Evolutionary conservation across 306 rosid genomes (phyloP).

Genomic region (Begonia loranthoides): DNA sequence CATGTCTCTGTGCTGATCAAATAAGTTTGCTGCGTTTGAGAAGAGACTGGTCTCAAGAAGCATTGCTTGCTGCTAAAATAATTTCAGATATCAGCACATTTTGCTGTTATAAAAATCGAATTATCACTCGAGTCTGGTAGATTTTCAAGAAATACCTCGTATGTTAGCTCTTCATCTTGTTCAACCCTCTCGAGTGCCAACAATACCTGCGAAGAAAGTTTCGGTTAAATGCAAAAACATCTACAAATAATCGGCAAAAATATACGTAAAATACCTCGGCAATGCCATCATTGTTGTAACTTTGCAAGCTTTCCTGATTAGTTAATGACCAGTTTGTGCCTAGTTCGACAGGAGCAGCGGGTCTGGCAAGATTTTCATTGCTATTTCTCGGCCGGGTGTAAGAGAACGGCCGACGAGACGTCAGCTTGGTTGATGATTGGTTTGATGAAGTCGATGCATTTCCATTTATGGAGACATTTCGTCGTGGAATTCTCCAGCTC

Average conservation of each 20-base stretch:
- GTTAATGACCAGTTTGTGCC: slow-evolving; percentile 23
- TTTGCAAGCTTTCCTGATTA: slow-evolving; percentile 32
- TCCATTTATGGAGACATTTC: slow-evolving; percentile 20
- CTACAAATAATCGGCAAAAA: too few relatives aligned
- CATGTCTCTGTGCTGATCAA: slow-evolving; percentile 96
- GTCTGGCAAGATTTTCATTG: slow-evolving; percentile 27
- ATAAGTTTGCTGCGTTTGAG: slow-evolving; percentile 60
- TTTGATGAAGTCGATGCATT: slow-evolving; percentile 30
- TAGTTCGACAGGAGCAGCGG: slow-evolving; percentile 35
- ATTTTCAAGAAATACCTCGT: slow-evolving; percentile 44
- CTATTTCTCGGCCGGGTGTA: slow-evolving; percentile 37
- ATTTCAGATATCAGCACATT: slow-evolving; percentile 5
- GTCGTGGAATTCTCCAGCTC: slow-evolving; percentile 31
- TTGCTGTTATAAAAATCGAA: background rate
- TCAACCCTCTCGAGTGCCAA: slow-evolving; percentile 91
- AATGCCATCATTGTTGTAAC: slow-evolving; percentile 71
- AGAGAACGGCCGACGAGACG: slow-evolving; percentile 32
- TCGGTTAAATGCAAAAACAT: background rate
- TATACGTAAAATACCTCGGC: slow-evolving; percentile 46
- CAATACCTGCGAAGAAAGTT: slow-evolving; percentile 41
- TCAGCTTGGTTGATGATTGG: slow-evolving; percentile 27
- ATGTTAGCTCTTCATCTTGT: slow-evolving; percentile 84
- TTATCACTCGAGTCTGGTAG: too few relatives aligned
- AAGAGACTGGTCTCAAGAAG: slow-evolving; percentile 76
- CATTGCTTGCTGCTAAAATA: slow-evolving; percentile 68